Conservation (phyloP, 1,139 yeast species). For the Hyphopichia buzzinii region DNA sequence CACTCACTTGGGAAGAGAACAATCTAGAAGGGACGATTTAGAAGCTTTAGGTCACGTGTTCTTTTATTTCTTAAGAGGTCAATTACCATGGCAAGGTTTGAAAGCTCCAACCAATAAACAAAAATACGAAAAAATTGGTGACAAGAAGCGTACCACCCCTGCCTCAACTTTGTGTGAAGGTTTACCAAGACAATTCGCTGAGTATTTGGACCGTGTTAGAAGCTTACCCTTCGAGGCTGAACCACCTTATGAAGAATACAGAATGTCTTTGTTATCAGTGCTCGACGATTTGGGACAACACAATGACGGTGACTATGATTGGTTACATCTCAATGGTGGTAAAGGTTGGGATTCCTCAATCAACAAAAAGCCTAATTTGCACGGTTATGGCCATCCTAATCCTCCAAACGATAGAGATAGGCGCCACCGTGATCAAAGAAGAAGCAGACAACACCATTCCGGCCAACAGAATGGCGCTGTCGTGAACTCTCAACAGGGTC, state of each 20-base stretch:
- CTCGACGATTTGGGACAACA: constrained; percentile 67
- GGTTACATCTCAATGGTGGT: constrained; percentile 92
- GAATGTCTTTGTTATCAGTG: constrained; percentile 72
- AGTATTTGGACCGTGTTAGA: constrained; percentile 81
- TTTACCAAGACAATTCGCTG: constrained; percentile 83
- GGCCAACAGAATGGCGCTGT: constrained; percentile 15
- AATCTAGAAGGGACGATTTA: constrained; percentile 90
- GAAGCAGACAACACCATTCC: constrained; percentile 36
- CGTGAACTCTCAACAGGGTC: constrained; percentile 10
- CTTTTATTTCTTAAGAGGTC: constrained; percentile 89
- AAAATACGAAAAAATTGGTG: constrained; percentile 95
- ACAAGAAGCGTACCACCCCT: constrained; percentile 84
- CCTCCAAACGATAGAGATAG: constrained; percentile 55
- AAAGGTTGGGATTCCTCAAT: constrained; percentile 86
- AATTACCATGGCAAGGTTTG: constrained; percentile 97
- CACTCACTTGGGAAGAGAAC: constrained; percentile 96
- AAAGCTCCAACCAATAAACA: constrained; percentile 98
- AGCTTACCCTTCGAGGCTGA: constrained; percentile 85
- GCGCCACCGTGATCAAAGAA: constrained; percentile 47
- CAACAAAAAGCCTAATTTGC: constrained; percentile 84
- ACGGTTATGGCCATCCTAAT: constrained; percentile 77
- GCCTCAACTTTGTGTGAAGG: constrained; percentile 77
- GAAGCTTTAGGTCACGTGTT: constrained; percentile 96
- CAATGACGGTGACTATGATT: constrained; percentile 88
- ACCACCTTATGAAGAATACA: constrained; percentile 87